Percentiles rank a stretch among this genome's conserved stretches.
Evolutionary conservation across 192 early-diverging fungal species (phyloP).

Genomic region (Dispira simplex): DNA sequence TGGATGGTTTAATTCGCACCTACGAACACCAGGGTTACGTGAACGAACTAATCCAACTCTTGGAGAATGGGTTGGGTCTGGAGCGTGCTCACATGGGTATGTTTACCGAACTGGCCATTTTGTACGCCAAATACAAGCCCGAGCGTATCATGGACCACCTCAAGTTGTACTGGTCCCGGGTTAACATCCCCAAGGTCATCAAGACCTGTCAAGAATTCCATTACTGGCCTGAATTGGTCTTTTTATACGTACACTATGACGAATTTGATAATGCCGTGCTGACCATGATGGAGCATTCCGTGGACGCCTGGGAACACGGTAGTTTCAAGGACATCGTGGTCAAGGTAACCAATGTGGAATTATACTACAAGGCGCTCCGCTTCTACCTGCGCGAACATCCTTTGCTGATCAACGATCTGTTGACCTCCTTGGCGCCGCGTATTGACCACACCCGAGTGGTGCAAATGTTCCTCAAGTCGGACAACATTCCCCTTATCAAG

Average conservation of each 20-base stretch:
- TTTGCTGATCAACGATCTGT: constrained; percentile 79
- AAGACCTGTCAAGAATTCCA: constrained; percentile 82
- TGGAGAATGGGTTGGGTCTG: constrained; percentile 88
- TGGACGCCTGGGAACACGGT: constrained; percentile 92
- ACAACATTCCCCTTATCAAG: constrained; percentile 95
- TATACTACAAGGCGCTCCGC: constrained; percentile 95
- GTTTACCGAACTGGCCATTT: constrained; percentile 97
- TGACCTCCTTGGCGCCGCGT: constrained; percentile 72
- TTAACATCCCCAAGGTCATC: constrained; percentile 99
- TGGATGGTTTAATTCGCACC: constrained; percentile 68
- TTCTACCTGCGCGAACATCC: constrained; percentile 98
- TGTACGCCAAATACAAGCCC: constrained; percentile 92
- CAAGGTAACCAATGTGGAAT: constrained; percentile 93
- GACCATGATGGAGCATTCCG: constrained; percentile 90
- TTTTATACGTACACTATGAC: constrained; percentile 97
- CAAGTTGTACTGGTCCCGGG: constrained; percentile 90
- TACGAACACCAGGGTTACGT: constrained; percentile 86
- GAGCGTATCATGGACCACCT: constrained; percentile 96
- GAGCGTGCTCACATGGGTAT: constrained; percentile 99
- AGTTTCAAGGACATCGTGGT: constrained; percentile 95
- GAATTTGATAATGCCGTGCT: constrained; percentile 96
- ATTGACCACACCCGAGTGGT: constrained; percentile 97
- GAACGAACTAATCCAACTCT: constrained; percentile 75
- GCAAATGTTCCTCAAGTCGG: constrained; percentile 93
- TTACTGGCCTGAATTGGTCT: constrained; percentile 94